A percentile compares a stretch with the other conserved stretches of the same genome.
Evolutionary conservation across 2,329 filamentous ascomycete species (phyloP).

Genomic region (Calonectria pseudoreteaudii): DNA sequence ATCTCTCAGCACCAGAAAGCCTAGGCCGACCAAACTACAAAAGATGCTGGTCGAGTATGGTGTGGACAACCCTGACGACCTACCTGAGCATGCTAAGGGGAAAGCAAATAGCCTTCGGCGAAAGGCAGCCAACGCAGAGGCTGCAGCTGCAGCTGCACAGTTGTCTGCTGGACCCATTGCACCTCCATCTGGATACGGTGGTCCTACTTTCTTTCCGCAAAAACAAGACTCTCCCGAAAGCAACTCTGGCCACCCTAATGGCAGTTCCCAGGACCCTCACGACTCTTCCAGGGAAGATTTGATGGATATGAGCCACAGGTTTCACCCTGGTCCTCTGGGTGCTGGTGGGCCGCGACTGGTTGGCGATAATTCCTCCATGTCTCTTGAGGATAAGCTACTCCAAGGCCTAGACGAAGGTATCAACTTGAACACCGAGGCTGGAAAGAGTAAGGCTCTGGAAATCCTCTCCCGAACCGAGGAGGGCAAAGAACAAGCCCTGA

Average conservation of each 20-base stretch:
- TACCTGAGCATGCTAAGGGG: constrained; percentile 84
- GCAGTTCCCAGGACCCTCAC: constrained; percentile 28
- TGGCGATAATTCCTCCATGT: constrained; percentile 53
- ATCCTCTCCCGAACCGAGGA: constrained; percentile 63
- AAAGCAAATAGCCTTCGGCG: constrained; percentile 81
- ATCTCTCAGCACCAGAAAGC: constrained; percentile 93
- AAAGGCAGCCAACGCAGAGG: constrained; percentile 73
- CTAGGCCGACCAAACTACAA: constrained; percentile 94
- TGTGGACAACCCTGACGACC: constrained; percentile 89
- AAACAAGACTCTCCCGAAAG: constrained; percentile 28
- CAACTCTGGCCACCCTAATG: constrained; percentile 42
- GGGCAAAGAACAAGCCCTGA: constrained; percentile 62
- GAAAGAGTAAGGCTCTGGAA: constrained; percentile 64
- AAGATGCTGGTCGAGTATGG: constrained; percentile 92
- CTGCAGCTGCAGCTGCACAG: constrained; percentile 55
- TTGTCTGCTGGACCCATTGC: constrained; percentile 30
- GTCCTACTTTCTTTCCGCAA: constrained; percentile 39
- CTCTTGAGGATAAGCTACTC: constrained; percentile 64
- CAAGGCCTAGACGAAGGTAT: constrained; percentile 59
- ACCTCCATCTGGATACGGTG: constrained; percentile 41
- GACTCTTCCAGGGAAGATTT: constrained; percentile 44
- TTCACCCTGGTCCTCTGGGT: constrained; percentile 59
- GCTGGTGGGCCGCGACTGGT: constrained; percentile 57
- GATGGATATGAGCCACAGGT: constrained; percentile 45
- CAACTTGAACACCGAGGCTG: constrained; percentile 57